Percentiles rank a stretch among this genome's conserved stretches.
Evolutionary conservation across 2,329 filamentous ascomycete genomes (phyloP).

Genomic region (Stagonosporopsis vannaccii): DNA sequence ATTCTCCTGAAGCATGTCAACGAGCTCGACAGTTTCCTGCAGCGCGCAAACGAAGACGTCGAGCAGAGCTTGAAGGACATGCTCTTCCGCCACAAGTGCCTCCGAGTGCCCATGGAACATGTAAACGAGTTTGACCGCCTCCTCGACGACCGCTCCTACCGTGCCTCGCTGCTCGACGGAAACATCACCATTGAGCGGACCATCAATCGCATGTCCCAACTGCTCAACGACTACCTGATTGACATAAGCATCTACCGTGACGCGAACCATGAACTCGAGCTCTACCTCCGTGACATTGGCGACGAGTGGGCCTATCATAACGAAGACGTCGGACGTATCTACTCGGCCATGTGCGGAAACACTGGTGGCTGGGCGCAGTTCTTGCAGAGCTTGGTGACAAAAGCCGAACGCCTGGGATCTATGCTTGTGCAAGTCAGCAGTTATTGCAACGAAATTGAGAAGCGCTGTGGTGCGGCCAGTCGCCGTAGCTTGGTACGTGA

Average conservation of each 20-base stretch:
- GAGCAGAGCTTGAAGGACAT: constrained; percentile 80
- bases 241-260: constrained; percentile 81
- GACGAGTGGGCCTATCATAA: constrained; percentile 66
- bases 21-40: constrained; percentile 90
- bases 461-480: constrained; percentile 82
- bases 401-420: constrained; percentile 73
- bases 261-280: constrained; percentile 76
- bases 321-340: constrained; percentile 73
- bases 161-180: constrained; percentile 80
- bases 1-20: constrained; percentile 93
- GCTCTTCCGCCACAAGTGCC: constrained; percentile 71
- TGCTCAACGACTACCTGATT: constrained; percentile 78
- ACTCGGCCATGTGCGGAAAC: constrained; percentile 90
- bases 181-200: constrained; percentile 94
- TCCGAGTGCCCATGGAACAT: constrained; percentile 85
- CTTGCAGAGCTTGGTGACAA: constrained; percentile 76
- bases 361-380: constrained; percentile 88
- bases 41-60: constrained; percentile 85
- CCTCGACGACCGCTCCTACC: constrained; percentile 83
- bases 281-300: constrained; percentile 74
- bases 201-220: constrained; percentile 76
- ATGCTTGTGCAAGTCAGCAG: constrained; percentile 75
- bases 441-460: constrained; percentile 85
- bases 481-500: constrained; percentile 73
- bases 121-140: constrained; percentile 84